These are phyloP conservation scores for Macaranga tanarius DNA, from an alignment of 441 rosid genomes.

Conservation along the genomic window DNA sequence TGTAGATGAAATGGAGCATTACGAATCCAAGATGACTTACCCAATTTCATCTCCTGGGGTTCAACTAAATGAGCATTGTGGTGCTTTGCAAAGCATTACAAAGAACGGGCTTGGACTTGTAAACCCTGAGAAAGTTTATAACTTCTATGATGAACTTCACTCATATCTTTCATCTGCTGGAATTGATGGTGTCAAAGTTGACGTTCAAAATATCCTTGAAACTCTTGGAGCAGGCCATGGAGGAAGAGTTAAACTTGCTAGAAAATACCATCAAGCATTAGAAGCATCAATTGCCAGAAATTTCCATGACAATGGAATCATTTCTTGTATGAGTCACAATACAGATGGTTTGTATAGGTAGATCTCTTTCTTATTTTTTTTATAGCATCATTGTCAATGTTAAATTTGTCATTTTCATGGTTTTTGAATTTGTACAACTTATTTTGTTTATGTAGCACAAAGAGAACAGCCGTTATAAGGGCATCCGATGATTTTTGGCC, in stretches of 20 bases:
- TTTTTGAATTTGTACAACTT: not conserved
- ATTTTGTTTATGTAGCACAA: conserved; percentile 38
- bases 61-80: conserved; percentile 45
- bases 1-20: conserved; percentile 51
- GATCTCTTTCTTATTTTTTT: not conserved
- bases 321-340: conserved; percentile 68
- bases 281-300: conserved; percentile 64
- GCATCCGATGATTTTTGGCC: conserved; percentile 82
- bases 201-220: conserved; percentile 69
- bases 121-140: conserved; percentile 54
- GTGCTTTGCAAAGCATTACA: conserved; percentile 39
- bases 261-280: conserved; percentile 63
- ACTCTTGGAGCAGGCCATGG: conserved; percentile 68
- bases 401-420: not conserved
- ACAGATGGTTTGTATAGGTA: conserved; percentile 70
- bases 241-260: conserved; percentile 65
- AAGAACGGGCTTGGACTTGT: conserved; percentile 62
- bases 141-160: conserved; percentile 60
- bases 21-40: conserved; percentile 48
- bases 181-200: conserved; percentile 65
- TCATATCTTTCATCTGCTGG: conserved; percentile 66
- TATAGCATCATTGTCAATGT: not conserved
- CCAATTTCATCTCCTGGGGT: conserved; percentile 63
- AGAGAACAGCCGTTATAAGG: conserved; percentile 50
- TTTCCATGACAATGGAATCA: conserved; percentile 53